Evolutionary conservation across 2,329 filamentous ascomycete species (phyloP).

Genomic region (Leptographium wingfieldii): DNA sequence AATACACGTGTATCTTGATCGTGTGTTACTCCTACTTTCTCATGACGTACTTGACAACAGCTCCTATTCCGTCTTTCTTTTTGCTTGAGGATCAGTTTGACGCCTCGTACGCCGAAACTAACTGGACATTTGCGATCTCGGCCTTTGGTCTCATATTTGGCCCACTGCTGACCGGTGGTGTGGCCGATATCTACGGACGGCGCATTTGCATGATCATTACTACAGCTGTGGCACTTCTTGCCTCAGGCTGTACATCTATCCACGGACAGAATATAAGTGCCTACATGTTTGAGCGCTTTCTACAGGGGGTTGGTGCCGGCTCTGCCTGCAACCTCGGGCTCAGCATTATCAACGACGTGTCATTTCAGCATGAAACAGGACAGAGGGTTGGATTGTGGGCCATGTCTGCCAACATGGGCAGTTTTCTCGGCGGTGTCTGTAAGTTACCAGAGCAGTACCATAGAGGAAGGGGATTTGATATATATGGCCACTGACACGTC

Average conservation of each 20-base stretch:
- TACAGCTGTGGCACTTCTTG: slow-evolving; percentile 20
- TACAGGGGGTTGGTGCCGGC: slow-evolving; percentile 42
- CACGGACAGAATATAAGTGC: slow-evolving; percentile 25
- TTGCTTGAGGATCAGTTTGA: slow-evolving; percentile 33
- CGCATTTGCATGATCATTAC: slow-evolving; percentile 34
- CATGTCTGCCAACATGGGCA: slow-evolving; percentile 39
- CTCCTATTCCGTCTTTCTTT: slow-evolving; percentile 39
- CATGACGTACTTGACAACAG: slow-evolving; percentile 46
- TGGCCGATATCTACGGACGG: slow-evolving; percentile 37
- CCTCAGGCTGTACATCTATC: slow-evolving; percentile 21
- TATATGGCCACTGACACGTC: too few relatives aligned
- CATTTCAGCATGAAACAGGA: slow-evolving; percentile 43
- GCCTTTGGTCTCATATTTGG: slow-evolving; percentile 36
- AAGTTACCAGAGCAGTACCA: too few relatives aligned
- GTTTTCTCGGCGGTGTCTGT: slow-evolving; percentile 22
- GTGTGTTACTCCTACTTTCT: slow-evolving; percentile 43
- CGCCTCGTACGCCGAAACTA: slow-evolving; percentile 19
- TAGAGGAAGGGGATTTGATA: too few relatives aligned
- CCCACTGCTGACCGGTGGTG: slow-evolving; percentile 17
- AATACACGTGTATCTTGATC: slow-evolving; percentile 35
- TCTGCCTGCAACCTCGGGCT: slow-evolving; percentile 42
- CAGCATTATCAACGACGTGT: slow-evolving; percentile 40
- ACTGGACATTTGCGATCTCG: slow-evolving; percentile 31
- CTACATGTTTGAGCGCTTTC: slow-evolving; percentile 46
- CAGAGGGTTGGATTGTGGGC: slow-evolving; percentile 45